phyloP scores from a whole-genome alignment of 805 yeast species.

The Wickerhamomyces bovis region DNA sequence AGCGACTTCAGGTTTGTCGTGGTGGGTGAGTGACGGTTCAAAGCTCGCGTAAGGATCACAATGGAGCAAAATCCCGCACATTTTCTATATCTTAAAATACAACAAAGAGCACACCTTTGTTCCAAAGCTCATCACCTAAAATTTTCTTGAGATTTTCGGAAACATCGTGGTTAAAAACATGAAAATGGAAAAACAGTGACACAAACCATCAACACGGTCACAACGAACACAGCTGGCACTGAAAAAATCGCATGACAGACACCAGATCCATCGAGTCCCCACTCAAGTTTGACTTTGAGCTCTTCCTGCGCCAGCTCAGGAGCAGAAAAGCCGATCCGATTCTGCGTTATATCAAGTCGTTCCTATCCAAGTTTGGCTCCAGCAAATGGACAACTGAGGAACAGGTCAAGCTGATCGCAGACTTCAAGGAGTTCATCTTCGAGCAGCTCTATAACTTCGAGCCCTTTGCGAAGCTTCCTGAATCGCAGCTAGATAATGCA shows the following conservation, averaged over 20 bases:
- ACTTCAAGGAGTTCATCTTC: conserved; percentile 69
- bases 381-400: conserved; percentile 70
- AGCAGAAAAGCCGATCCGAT: conserved; percentile 81
- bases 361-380: conserved; percentile 59
- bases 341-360: conserved; percentile 79
- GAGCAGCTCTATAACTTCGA: conserved; percentile 54
- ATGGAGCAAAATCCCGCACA: conserved; percentile 55
- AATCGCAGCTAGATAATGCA: conserved; percentile 59
- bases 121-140: neutral
- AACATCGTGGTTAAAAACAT: neutral
- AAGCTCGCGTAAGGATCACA: conserved; percentile 6
- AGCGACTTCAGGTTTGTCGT: neutral
- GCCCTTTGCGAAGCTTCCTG: conserved; percentile 69
- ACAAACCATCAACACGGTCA: neutral
- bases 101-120: neutral
- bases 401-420: conserved; percentile 68
- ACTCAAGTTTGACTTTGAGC: conserved; percentile 69
- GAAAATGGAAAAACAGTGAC: conserved; percentile 1
- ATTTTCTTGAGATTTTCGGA: neutral
- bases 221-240: neutral
- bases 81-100: conserved; percentile 13
- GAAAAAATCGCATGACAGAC: neutral
- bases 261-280: neutral
- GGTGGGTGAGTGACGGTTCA: neutral
- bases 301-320: conserved; percentile 65